Base-by-base conservation (phyloP, 2,329 filamentous ascomycete species). In the Alternaria alternata region DNA sequence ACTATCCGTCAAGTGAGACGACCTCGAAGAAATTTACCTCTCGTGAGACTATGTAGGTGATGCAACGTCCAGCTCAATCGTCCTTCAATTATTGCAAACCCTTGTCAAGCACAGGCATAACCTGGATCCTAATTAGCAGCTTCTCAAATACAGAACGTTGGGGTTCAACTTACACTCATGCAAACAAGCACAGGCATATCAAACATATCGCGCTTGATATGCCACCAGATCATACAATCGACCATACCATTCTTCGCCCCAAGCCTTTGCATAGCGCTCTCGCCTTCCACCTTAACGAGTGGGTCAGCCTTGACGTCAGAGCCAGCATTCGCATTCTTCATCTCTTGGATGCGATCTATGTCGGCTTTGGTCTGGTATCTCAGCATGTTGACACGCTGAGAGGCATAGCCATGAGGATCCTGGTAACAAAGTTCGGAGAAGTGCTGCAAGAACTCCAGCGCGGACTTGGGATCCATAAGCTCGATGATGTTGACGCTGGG, bases 111-210 rank as follows among this genome's bases (percentile, higher is more conserved):
- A 76, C 72, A 20, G 73, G 73, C 70, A 76, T 74, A 5, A 76
- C 69, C 74, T 76, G 34, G 12, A 12, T 42, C 2, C 3, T 9
- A 3, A 20, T 69, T 56, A 71, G 62, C 47, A 61, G 20, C 44
- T 26, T 18, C 48, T 24, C 51, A 36, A 9, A 16, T 39, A 54
- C 11, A 34, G 1, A 46, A 43, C 8, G 11, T 7, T 18, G n/a
- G 1, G 8, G 2, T 18, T 11, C 12, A 30, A 89, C 94, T 90
- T 79, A 97, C 95, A 82, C 97, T 97, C 84, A 98, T 94, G 74
- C 97, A 92, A 79, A 98, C 96, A 82, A 98, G 85, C 93, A 97
- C 97, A 22, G 95, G 95, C 79, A 98, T 97, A 81, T 98, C 94
- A 81, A 98, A 98, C 41, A 95, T 92, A 79, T 99, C 95, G 65